Percentiles rank a stretch among this genome's conserved stretches.
Conservation (phyloP, 2,329 filamentous ascomycete genomes). For the Beauveria scarabaeidicola region DNA sequence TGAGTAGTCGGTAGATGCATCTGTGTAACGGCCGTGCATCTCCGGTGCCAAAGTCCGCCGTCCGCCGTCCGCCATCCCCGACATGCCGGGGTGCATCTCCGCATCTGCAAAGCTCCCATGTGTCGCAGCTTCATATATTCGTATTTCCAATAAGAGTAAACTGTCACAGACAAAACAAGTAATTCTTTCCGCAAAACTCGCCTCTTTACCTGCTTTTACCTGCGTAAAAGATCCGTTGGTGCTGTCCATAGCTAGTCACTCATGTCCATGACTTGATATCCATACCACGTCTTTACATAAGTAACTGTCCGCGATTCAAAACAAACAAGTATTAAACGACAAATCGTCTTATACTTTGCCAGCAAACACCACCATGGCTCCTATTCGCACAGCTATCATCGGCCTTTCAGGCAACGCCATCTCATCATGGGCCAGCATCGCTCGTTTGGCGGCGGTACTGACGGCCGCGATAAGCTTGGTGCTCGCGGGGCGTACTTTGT, state of each 20-base stretch:
- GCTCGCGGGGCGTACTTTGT: slow-evolving; percentile 38
- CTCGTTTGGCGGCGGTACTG: slow-evolving; percentile 32
- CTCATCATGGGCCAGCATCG: slow-evolving; percentile 44
- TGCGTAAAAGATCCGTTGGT: too few relatives aligned
- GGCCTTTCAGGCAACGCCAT: slow-evolving; percentile 46
- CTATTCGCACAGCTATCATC: slow-evolving; percentile 48
- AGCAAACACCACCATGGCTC: slow-evolving; percentile 28
- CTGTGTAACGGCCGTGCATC: background rate
- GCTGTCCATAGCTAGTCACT: too few relatives aligned
- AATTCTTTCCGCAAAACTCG: background rate
- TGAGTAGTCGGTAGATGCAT: too few relatives aligned
- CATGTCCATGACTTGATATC: background rate
- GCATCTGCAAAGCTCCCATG: background rate
- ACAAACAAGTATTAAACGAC: background rate
- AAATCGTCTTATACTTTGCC: background rate
- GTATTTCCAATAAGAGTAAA: too few relatives aligned
- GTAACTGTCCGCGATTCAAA: background rate
- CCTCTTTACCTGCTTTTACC: too few relatives aligned
- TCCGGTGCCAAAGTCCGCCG: background rate
- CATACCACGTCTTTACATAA: background rate
- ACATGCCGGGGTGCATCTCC: background rate
- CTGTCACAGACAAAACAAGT: background rate
- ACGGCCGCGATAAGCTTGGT: slow-evolving; percentile 23
- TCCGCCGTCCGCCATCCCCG: background rate
- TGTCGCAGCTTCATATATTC: background rate